These are phyloP conservation scores for Fusarium sp. DNA, from an alignment of 2,329 filamentous ascomycete genomes.

Conservation along the genomic window DNA sequence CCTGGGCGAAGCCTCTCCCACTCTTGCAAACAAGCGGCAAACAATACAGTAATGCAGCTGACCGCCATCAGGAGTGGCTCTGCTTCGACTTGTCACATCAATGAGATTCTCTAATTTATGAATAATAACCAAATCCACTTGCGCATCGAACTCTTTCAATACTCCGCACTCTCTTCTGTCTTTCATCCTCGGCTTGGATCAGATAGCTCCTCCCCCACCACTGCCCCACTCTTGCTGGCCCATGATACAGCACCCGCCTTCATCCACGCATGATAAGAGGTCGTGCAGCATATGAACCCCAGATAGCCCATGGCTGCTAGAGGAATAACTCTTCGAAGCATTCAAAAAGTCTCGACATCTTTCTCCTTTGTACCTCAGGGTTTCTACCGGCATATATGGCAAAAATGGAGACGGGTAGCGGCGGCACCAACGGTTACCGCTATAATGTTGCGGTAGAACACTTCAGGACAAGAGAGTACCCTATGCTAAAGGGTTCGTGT, in stretches of 20 bases:
- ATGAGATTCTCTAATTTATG: background rate
- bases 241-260: constrained; percentile 27
- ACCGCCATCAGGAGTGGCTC: constrained; percentile 16
- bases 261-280: constrained; percentile 27
- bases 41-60: constrained; percentile 23
- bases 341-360: background rate
- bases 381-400: background rate
- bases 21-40: constrained; percentile 27
- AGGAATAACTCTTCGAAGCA: background rate
- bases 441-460: constrained; percentile 68
- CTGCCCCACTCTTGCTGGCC: constrained; percentile 23
- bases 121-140: background rate
- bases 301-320: background rate
- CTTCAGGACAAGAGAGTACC: constrained; percentile 68
- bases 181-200: constrained; percentile 28
- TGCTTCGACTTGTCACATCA: background rate
- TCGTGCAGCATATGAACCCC: constrained; percentile 12
- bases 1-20: background rate
- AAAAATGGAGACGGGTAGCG: constrained; percentile 11
- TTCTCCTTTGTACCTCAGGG: background rate
- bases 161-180: background rate
- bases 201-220: constrained; percentile 12
- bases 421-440: constrained; percentile 29
- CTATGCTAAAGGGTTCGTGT: constrained; percentile 69
- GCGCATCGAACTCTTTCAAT: background rate